Percentiles rank a stretch among this genome's conserved stretches.
phyloP scores from a whole-genome alignment of 495 filamentous ascomycete species.

The Aspergillus cavernicola region DNA sequence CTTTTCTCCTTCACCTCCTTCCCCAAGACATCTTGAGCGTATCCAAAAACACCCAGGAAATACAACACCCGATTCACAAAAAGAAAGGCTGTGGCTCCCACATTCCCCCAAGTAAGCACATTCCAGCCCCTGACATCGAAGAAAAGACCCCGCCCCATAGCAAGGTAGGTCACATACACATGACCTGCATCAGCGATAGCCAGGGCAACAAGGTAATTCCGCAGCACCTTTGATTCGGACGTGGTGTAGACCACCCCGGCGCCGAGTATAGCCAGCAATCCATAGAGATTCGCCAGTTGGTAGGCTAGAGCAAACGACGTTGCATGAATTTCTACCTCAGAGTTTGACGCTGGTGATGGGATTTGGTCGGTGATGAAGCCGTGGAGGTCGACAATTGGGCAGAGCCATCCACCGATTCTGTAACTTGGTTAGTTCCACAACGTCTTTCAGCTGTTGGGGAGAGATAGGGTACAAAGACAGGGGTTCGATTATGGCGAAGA shows the following conservation, averaged over 20 bases:
- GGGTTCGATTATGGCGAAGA: constrained; percentile 59
- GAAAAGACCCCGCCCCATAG: constrained; percentile 52
- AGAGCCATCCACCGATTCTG: constrained; percentile 54
- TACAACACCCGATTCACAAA: constrained; percentile 55
- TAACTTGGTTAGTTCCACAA: constrained; percentile 5
- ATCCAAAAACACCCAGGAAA: constrained; percentile 56
- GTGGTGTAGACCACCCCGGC: constrained; percentile 58
- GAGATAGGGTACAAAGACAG: constrained; percentile 53
- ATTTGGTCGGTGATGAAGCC: constrained; percentile 62
- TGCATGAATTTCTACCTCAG: constrained; percentile 29
- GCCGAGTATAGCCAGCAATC: constrained; percentile 59
- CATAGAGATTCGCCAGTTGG: constrained; percentile 66
- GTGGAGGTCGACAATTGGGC: constrained; percentile 50
- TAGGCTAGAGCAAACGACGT: constrained; percentile 50
- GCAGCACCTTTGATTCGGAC: constrained; percentile 59
- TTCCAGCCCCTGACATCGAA: constrained; percentile 61
- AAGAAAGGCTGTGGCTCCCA: constrained; percentile 56
- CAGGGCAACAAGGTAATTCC: constrained; percentile 63
- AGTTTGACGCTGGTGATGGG: constrained; percentile 23
- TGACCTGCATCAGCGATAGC: constrained; percentile 68
- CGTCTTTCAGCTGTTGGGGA: not conserved
- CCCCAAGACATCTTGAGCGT: constrained; percentile 44
- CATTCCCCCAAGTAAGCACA: constrained; percentile 67
- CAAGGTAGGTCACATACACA: constrained; percentile 57
- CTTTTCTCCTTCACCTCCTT: constrained; percentile 24